Evolutionary conservation across 139 green algal genomes (phyloP).

Genomic region (Mychonastes homosphaera): DNA sequence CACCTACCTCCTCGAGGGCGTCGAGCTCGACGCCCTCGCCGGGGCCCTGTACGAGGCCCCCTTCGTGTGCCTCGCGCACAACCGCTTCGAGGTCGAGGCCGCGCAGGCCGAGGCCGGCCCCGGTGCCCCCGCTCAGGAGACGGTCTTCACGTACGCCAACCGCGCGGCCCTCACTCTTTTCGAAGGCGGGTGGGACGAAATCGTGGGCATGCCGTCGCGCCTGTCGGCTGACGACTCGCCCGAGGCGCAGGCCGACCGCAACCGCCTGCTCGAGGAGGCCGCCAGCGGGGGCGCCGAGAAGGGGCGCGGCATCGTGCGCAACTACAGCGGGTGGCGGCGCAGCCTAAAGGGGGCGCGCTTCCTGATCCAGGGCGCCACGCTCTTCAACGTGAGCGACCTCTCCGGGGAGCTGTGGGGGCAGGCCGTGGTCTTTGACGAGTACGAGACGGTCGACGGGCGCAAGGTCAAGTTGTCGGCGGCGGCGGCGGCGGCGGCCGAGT

Average conservation of each 20-base stretch:
- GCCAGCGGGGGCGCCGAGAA: conserved; percentile 1
- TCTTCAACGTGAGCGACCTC: conserved; percentile 29
- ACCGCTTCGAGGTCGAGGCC: conserved; percentile 31
- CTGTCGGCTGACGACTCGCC: neutral
- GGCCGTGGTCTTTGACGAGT: conserved; percentile 30
- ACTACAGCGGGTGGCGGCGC: conserved; percentile 22
- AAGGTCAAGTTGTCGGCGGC: conserved; percentile 14
- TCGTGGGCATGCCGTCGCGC: conserved; percentile 21
- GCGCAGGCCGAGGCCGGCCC: neutral
- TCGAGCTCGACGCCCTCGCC: conserved; percentile 24
- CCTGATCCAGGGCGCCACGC: conserved; percentile 24
- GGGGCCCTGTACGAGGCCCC: conserved; percentile 31
- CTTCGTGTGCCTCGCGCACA: conserved; percentile 31
- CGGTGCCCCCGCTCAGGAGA: conserved; percentile 20
- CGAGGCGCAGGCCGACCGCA: conserved; percentile 14
- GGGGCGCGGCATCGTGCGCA: too few relatives aligned
- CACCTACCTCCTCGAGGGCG: conserved; percentile 18
- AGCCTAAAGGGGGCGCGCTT: conserved; percentile 20
- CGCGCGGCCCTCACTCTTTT: conserved; percentile 26
- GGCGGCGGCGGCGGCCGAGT: conserved; percentile 6
- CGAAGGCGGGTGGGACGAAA: conserved; percentile 27
- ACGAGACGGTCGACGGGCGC: conserved; percentile 8
- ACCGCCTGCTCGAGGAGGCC: conserved; percentile 21
- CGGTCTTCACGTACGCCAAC: conserved; percentile 35
- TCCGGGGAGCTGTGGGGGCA: conserved; percentile 28